Evolutionary conservation across 2,329 filamentous ascomycete species (phyloP).

Genomic region (Curvularia eragrostidis): DNA sequence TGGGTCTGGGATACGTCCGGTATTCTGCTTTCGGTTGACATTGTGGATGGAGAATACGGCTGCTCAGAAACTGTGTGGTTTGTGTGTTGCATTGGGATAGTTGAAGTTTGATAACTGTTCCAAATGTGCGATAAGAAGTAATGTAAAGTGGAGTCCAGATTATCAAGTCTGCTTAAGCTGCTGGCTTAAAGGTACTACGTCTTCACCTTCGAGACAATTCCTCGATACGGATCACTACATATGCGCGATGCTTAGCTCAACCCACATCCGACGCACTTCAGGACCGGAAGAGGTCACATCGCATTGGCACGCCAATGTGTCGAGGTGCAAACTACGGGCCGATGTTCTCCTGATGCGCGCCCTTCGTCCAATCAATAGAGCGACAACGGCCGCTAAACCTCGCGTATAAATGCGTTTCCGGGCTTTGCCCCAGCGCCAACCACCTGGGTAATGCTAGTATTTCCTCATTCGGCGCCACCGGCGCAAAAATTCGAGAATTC

Average conservation of each 20-base stretch:
- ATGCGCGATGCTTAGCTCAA: not conserved
- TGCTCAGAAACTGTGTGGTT: not conserved
- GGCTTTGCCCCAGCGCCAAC: conserved; percentile 3
- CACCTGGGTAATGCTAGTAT: conserved; percentile 13
- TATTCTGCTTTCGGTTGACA: conserved; percentile 10
- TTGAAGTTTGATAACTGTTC: not conserved
- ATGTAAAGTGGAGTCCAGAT: not conserved
- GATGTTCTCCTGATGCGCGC: conserved; percentile 6
- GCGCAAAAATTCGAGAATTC: conserved; percentile 1
- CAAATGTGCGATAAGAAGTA: not conserved
- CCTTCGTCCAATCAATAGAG: conserved; percentile 15
- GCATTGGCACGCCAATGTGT: conserved; percentile 13
- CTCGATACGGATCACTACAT: not conserved
- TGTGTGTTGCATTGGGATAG: not conserved
- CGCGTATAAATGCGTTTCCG: conserved; percentile 25
- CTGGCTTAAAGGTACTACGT: not conserved
- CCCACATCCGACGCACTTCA: conserved; percentile 4
- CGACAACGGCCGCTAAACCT: conserved; percentile 7
- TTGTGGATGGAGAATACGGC: not conserved
- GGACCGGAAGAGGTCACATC: conserved; percentile 21
- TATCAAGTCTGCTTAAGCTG: not conserved
- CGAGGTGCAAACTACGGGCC: conserved; percentile 6
- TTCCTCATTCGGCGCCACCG: conserved; percentile 11
- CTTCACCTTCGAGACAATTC: not conserved
- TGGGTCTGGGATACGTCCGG: conserved; percentile 38